These are phyloP conservation scores for Catharanthus roseus DNA, from an alignment of 257 asterid genomes.

Conservation along the genomic window DNA sequence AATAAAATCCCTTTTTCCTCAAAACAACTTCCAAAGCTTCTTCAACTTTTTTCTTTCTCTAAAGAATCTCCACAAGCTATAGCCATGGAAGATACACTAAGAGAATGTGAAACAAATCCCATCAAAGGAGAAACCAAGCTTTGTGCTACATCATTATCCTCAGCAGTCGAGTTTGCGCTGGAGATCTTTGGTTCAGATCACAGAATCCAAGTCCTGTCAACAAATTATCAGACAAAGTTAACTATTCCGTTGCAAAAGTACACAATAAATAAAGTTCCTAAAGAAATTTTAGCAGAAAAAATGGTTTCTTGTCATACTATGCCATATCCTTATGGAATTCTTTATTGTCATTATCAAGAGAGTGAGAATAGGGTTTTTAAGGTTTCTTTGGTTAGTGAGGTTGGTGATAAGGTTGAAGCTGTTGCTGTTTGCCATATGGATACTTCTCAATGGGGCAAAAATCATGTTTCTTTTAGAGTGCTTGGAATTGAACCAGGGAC, in stretches of 20 bases:
- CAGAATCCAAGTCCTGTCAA: slow-evolving; percentile 34
- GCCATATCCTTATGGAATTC: slow-evolving; percentile 66
- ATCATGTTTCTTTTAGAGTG: slow-evolving; percentile 52
- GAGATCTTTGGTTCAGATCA: slow-evolving; percentile 31
- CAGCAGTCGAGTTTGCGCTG: slow-evolving; percentile 51
- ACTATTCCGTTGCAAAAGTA: slow-evolving; percentile 39
- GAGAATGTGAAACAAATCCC: slow-evolving; percentile 49
- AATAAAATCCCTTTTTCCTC: slow-evolving; percentile 57
- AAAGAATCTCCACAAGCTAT: slow-evolving; percentile 55
- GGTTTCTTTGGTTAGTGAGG: slow-evolving; percentile 42
- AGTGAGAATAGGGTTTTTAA: slow-evolving; percentile 44
- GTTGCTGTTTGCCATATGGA: slow-evolving; percentile 80
- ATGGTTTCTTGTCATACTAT: slow-evolving; percentile 64
- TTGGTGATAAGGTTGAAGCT: slow-evolving; percentile 54
- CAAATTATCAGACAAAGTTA: slow-evolving; percentile 32
- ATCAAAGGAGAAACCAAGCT: slow-evolving; percentile 61
- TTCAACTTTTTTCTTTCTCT: slow-evolving; percentile 41
- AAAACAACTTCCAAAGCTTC: slow-evolving; percentile 38
- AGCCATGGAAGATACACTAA: slow-evolving; percentile 61
- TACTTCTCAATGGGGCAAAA: slow-evolving; percentile 66
- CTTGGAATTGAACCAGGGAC: slow-evolving; percentile 57
- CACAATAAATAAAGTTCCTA: slow-evolving; percentile 26
- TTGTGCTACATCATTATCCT: slow-evolving; percentile 62
- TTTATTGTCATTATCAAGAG: slow-evolving; percentile 60
- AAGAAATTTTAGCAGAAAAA: slow-evolving; percentile 37